These are phyloP conservation scores for Colletotrichum siamense DNA, from an alignment of 2,329 filamentous ascomycete species.

Conservation along the genomic window DNA sequence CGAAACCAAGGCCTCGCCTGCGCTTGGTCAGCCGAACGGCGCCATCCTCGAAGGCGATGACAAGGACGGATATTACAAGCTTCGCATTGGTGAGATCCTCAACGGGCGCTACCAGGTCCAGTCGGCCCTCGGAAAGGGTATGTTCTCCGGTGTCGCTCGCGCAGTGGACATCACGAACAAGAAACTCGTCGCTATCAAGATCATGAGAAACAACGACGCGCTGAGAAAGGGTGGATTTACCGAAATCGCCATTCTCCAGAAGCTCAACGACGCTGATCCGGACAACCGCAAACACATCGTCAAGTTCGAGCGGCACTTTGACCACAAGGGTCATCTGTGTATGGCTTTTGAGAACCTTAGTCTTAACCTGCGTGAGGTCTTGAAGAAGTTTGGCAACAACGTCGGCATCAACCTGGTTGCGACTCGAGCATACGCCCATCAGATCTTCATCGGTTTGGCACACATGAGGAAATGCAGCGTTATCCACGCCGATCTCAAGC, in stretches of 20 bases:
- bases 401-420: conserved; percentile 90
- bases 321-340: conserved; percentile 93
- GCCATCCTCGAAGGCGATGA: conserved; percentile 93
- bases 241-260: conserved; percentile 91
- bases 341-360: conserved; percentile 96
- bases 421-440: conserved; percentile 87
- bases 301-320: conserved; percentile 84
- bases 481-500: conserved; percentile 94
- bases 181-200: conserved; percentile 91
- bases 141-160: conserved; percentile 95
- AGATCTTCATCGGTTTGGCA: conserved; percentile 89
- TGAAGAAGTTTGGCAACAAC: conserved; percentile 96
- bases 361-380: conserved; percentile 89
- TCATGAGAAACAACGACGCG: conserved; percentile 95
- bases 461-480: conserved; percentile 92
- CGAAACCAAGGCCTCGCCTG: conserved; percentile 53
- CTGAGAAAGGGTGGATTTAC: conserved; percentile 91
- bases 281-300: conserved; percentile 93
- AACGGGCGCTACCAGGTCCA: conserved; percentile 90
- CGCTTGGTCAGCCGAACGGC: conserved; percentile 58
- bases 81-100: conserved; percentile 89
- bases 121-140: conserved; percentile 86
- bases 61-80: conserved; percentile 94
- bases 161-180: conserved; percentile 79
- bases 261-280: conserved; percentile 83